These are phyloP conservation scores for Aureobasidium sp. DNA, from an alignment of 2,329 filamentous ascomycete species.

Conservation along the genomic window DNA sequence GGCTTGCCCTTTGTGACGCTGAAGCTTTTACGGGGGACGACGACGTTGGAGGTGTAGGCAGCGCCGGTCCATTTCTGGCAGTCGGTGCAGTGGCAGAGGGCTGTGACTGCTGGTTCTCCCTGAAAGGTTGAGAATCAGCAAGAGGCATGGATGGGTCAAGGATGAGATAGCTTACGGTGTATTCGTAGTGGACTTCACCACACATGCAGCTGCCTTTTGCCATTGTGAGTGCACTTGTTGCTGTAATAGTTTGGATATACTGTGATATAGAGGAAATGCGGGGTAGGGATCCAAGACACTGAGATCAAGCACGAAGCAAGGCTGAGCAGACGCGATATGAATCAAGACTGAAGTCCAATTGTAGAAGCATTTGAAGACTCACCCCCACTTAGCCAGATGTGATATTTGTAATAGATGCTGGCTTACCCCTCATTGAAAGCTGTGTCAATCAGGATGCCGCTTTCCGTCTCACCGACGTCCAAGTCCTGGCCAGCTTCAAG, in stretches of 20 bases:
- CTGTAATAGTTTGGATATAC: neutral
- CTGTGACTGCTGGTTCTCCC: slow-evolving; percentile 39
- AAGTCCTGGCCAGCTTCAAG: neutral
- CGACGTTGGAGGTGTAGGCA: slow-evolving; percentile 49
- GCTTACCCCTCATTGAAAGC: slow-evolving; percentile 6
- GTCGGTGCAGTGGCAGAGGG: slow-evolving; percentile 48
- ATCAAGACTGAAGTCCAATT: neutral
- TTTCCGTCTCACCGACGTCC: neutral
- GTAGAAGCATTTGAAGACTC: slow-evolving; percentile 1
- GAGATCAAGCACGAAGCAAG: neutral
- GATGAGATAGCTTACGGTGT: slow-evolving; percentile 19
- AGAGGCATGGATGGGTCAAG: neutral
- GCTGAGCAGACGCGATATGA: neutral
- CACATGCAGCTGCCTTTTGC: slow-evolving; percentile 29
- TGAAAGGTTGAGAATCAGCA: neutral
- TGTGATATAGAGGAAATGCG: neutral
- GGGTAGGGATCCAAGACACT: neutral
- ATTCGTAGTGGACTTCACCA: slow-evolving; percentile 25
- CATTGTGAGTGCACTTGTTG: slow-evolving; percentile 17
- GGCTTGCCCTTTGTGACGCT: slow-evolving; percentile 45
- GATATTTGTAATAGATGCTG: neutral
- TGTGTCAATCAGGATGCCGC: slow-evolving; percentile 3
- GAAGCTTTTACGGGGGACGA: slow-evolving; percentile 43
- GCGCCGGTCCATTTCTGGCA: slow-evolving; percentile 51
- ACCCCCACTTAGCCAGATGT: neutral